These are phyloP conservation scores for Ogataea siamensis DNA, from an alignment of 805 yeast genomes.

Conservation along the genomic window DNA sequence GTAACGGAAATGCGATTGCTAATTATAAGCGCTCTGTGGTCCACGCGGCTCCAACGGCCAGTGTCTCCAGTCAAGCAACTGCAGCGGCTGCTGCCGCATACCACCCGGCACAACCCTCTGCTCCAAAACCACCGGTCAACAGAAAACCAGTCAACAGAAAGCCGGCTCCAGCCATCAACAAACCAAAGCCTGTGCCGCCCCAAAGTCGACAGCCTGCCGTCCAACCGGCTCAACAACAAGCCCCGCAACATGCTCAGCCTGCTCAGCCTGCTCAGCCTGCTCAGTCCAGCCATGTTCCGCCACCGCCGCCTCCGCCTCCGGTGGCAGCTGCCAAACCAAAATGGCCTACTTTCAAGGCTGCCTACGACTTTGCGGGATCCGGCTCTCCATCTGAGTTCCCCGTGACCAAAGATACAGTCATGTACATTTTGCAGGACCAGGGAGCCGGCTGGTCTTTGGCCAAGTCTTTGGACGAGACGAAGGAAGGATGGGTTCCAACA, in stretches of 20 bases:
- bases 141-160: conserved; percentile 29
- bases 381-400: conserved; percentile 82
- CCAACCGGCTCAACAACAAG: background rate
- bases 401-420: conserved; percentile 69
- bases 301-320: conserved; percentile 71
- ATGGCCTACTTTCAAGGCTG: conserved; percentile 77
- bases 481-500: conserved; percentile 97
- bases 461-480: conserved; percentile 66
- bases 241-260: background rate
- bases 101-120: conserved; percentile 28
- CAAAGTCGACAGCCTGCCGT: conserved; percentile 16
- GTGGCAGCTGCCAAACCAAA: conserved; percentile 60
- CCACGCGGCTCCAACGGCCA: conserved; percentile 12
- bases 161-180: conserved; percentile 24
- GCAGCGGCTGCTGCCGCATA: conserved; percentile 41
- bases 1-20: conserved; percentile 26
- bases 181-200: conserved; percentile 27
- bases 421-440: conserved; percentile 68
- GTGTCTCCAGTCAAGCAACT: conserved; percentile 32
- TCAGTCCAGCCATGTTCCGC: conserved; percentile 9
- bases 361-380: conserved; percentile 85
- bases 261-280: conserved; percentile 10
- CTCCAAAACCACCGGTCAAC: conserved; percentile 28
- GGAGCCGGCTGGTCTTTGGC: conserved; percentile 96
- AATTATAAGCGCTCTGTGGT: conserved; percentile 27